These are phyloP conservation scores for Helenozyma rhizophorensis DNA, from an alignment of 805 yeast species.

Conservation along the genomic window DNA sequence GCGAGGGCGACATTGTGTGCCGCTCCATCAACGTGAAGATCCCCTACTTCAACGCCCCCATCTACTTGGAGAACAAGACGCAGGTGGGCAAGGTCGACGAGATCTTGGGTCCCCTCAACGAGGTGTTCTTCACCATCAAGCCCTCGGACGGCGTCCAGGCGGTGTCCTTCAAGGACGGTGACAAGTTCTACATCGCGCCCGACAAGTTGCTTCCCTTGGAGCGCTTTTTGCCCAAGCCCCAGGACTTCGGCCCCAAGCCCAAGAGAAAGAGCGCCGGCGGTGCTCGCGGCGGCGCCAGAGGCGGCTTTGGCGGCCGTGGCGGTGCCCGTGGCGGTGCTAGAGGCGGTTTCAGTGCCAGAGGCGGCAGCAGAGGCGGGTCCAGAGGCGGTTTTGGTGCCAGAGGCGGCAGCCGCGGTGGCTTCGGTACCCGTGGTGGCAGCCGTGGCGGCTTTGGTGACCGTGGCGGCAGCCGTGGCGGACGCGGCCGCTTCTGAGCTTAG, in stretches of 20 bases:
- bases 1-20: constrained; percentile 97
- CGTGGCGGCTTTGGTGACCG: too few relatives aligned
- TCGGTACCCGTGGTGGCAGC: too few relatives aligned
- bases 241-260: constrained; percentile 77
- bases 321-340: constrained; percentile 23
- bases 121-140: constrained; percentile 95
- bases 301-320: constrained; percentile 36
- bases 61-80: constrained; percentile 91
- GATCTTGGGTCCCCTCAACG: constrained; percentile 95
- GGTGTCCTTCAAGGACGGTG: constrained; percentile 88
- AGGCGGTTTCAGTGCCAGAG: constrained; percentile 22
- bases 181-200: constrained; percentile 91
- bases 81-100: constrained; percentile 98
- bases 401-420: too few relatives aligned
- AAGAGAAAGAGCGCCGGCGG: constrained; percentile 56
- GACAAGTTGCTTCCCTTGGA: constrained; percentile 95
- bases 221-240: constrained; percentile 95
- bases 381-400: constrained; percentile 12
- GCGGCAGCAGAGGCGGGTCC: constrained; percentile 34
- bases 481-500: too few relatives aligned
- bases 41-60: constrained; percentile 98
- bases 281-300: constrained; percentile 43
- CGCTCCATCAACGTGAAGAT: constrained; percentile 89
- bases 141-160: constrained; percentile 97
- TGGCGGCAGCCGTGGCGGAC: constrained; percentile 34